These are phyloP conservation scores for Colletotrichum destructivum DNA, from an alignment of 2,329 filamentous ascomycete genomes.

Conservation along the genomic window DNA sequence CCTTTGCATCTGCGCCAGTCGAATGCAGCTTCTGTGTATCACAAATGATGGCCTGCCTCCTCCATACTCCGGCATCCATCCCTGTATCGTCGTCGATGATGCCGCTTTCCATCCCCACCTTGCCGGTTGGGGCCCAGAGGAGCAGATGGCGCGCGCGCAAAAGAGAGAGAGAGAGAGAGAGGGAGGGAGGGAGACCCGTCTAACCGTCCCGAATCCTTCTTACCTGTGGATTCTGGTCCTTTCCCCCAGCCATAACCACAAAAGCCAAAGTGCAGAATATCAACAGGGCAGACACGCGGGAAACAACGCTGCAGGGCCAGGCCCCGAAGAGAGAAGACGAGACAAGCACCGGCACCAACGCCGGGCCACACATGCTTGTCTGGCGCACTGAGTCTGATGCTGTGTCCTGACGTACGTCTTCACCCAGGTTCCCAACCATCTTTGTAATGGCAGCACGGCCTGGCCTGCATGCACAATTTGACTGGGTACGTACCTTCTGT, in stretches of 20 bases:
- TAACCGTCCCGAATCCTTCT: slow-evolving; percentile 7
- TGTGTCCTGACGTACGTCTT: slow-evolving; percentile 37
- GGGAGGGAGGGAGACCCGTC: not conserved
- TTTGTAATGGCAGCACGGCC: slow-evolving; percentile 29
- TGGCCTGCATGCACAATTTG: slow-evolving; percentile 34
- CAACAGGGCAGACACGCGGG: slow-evolving; percentile 21
- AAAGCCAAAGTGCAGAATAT: slow-evolving; percentile 26
- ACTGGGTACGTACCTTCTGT: slow-evolving; percentile 26
- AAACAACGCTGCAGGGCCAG: slow-evolving; percentile 14
- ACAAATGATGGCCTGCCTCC: slow-evolving; percentile 24
- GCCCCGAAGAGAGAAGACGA: slow-evolving; percentile 2
- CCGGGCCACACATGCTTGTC: slow-evolving; percentile 14
- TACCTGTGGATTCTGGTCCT: slow-evolving; percentile 6
- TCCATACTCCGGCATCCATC: slow-evolving; percentile 19
- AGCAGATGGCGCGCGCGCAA: no score
- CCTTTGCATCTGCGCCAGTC: slow-evolving; percentile 21
- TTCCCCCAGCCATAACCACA: slow-evolving; percentile 1
- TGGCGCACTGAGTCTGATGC: slow-evolving; percentile 14
- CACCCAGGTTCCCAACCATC: slow-evolving; percentile 27
- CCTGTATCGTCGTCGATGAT: slow-evolving; percentile 21
- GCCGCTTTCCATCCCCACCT: slow-evolving; percentile 17
- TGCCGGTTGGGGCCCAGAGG: slow-evolving; percentile 1
- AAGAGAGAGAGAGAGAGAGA: not conserved
- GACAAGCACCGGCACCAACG: slow-evolving; percentile 11
- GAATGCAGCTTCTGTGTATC: slow-evolving; percentile 27